Evolutionary conservation across 805 yeast species (phyloP), one percentile per base, ranked within the genome.

Genomic region (Millerozyma acaciae): DNA sequence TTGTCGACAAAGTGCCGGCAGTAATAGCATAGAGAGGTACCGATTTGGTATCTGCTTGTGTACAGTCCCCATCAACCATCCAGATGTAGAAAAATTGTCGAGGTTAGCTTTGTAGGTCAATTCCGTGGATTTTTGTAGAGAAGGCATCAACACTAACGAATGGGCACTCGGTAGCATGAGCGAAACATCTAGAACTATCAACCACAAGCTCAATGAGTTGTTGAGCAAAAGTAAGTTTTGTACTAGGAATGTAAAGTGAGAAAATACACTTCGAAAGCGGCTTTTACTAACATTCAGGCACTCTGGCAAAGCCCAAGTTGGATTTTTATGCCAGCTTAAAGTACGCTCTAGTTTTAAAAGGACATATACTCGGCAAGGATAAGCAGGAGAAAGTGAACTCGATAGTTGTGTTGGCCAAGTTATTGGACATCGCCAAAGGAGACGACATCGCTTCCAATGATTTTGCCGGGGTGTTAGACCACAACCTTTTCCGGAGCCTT

Each of bases 311-410:
- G 32, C 29, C 53, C 26, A 61, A 55, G 39, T 48, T 65, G 26
- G 68, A 63, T 29, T 45, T 51, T 6, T 26, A 46, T 1, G 53
- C 62, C 1, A 67, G 68, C 9, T 39, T 63, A 26, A 40, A 36
- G 27, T 66, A 62, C 43, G 62, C 66, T 24, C 34, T 47, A 17
- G 59, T 60, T 16, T 55, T 76, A 26, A 64, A 62, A 37, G 30
- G 52, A 8, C 66, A 70, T 28, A 68, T 75, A 20, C 45, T 68
- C 36, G 73, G 73, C 9, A 57, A 58, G 31, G 73, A 68, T 38
- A 70, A 69, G 34, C 67, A 69, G 30, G 80, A 75, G 37, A 65
- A 68, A 40, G 66, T 71, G 30, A 75, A 73, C 50, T 64, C 75
- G 2, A 69, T 78, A 7, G 70, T 72, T 2, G 76, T 76, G 4